A percentile compares a stretch with the other conserved stretches of the same genome.
Evolutionary conservation across 768 basidiomycete genomes (phyloP).

Genomic region (Rhizopogon sp.): DNA sequence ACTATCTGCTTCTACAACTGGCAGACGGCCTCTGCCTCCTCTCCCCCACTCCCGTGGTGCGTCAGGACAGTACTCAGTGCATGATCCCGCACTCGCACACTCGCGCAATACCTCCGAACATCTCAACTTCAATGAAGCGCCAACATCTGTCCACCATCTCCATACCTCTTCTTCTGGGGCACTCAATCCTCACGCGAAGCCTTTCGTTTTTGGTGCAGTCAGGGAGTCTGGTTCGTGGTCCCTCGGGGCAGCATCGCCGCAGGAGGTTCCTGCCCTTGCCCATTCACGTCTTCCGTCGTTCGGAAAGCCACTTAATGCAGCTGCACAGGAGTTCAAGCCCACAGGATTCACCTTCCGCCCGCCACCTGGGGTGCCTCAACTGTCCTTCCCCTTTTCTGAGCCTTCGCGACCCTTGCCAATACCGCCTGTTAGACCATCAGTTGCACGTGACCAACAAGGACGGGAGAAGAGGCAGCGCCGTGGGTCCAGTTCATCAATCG

Average conservation of each 20-base stretch:
- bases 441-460: constrained; percentile 46
- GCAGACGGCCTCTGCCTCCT: constrained; percentile 50
- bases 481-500: constrained; percentile 33
- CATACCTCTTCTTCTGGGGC: constrained; percentile 19
- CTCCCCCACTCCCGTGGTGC: constrained; percentile 61
- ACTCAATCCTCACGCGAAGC: constrained; percentile 78
- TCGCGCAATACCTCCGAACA: constrained; percentile 46
- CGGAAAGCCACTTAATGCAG: constrained; percentile 70
- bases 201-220: constrained; percentile 69
- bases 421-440: constrained; percentile 24
- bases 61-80: constrained; percentile 55
- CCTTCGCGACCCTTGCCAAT: constrained; percentile 35
- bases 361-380: constrained; percentile 58
- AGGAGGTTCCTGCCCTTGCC: constrained; percentile 34
- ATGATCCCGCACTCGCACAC: constrained; percentile 62
- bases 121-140: constrained; percentile 25
- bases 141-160: constrained; percentile 10
- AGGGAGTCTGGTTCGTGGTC: constrained; percentile 32
- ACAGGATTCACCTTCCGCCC: constrained; percentile 72
- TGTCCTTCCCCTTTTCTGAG: constrained; percentile 32
- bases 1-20: constrained; percentile 37
- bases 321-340: constrained; percentile 81
- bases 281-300: constrained; percentile 42
- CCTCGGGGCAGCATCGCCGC: constrained; percentile 22
- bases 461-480: constrained; percentile 76